Evolutionary conservation across 768 basidiomycete genomes (phyloP).

Genomic region (Sutorius australiensis): DNA sequence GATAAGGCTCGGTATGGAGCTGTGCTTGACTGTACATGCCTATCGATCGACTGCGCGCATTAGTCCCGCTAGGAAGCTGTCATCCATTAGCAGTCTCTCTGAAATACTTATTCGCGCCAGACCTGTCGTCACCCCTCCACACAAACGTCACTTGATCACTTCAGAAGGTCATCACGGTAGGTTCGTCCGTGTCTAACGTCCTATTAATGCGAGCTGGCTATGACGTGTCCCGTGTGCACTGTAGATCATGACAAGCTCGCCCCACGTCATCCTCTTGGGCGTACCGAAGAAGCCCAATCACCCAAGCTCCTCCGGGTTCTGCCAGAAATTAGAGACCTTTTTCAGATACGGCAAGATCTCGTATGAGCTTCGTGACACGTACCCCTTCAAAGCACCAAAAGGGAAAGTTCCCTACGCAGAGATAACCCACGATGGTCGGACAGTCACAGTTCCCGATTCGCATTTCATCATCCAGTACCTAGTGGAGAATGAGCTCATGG

Average conservation of each 20-base stretch:
- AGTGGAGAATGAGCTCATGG: conserved; percentile 20
- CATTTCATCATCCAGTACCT: background rate
- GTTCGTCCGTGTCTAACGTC: background rate
- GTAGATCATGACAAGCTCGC: conserved; percentile 9
- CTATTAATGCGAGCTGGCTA: background rate
- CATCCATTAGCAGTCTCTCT: too few relatives aligned
- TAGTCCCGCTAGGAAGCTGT: background rate
- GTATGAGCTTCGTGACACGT: conserved; percentile 25
- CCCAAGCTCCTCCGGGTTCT: conserved; percentile 29
- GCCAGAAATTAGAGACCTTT: conserved; percentile 23
- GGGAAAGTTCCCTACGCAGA: conserved; percentile 31
- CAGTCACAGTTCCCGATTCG: background rate
- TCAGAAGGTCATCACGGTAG: background rate
- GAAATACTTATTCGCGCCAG: background rate
- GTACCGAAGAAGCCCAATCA: conserved; percentile 17
- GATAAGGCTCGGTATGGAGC: background rate
- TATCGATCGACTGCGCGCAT: background rate
- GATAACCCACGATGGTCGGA: conserved; percentile 21
- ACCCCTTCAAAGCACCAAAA: conserved; percentile 28
- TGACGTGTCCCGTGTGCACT: background rate
- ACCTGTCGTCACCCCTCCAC: background rate
- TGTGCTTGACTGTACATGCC: background rate
- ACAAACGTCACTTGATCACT: background rate
- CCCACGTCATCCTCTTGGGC: conserved; percentile 8
- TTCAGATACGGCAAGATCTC: background rate